Evolutionary conservation across 2,329 filamentous ascomycete species (phyloP).

Genomic region (Aspergillus novoparasiticus): DNA sequence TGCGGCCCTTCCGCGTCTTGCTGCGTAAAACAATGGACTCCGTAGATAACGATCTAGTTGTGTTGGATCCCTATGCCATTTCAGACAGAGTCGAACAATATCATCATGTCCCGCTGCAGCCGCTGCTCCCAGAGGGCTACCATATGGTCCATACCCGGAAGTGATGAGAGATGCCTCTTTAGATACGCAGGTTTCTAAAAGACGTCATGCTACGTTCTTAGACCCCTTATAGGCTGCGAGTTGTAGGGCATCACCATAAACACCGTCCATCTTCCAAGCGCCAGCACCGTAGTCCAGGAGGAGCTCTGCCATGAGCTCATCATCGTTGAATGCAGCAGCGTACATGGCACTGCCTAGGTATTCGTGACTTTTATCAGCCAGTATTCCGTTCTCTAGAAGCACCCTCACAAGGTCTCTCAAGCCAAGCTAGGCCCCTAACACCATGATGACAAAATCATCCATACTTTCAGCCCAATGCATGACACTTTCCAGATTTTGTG

Average conservation of each 20-base stretch:
- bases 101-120: conserved; percentile 6
- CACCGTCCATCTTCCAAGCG: background rate
- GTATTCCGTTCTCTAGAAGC: background rate
- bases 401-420: background rate
- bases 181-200: background rate
- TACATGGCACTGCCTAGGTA: conserved; percentile 1
- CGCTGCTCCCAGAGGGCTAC: conserved; percentile 4
- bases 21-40: conserved; percentile 1
- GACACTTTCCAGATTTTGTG: background rate
- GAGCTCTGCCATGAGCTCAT: background rate
- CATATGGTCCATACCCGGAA: conserved; percentile 1
- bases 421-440: conserved; percentile 7
- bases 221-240: conserved; percentile 7
- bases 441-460: background rate
- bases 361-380: background rate
- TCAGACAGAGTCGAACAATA: background rate
- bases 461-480: background rate
- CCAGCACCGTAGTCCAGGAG: background rate
- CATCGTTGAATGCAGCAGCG: conserved; percentile 5
- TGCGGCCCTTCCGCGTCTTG: background rate
- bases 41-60: background rate
- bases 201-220: background rate
- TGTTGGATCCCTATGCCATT: background rate
- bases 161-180: background rate
- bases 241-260: conserved; percentile 7